Conservation (phyloP, 2,329 filamentous ascomycete genomes). For the Colletotrichum falcatum region DNA sequence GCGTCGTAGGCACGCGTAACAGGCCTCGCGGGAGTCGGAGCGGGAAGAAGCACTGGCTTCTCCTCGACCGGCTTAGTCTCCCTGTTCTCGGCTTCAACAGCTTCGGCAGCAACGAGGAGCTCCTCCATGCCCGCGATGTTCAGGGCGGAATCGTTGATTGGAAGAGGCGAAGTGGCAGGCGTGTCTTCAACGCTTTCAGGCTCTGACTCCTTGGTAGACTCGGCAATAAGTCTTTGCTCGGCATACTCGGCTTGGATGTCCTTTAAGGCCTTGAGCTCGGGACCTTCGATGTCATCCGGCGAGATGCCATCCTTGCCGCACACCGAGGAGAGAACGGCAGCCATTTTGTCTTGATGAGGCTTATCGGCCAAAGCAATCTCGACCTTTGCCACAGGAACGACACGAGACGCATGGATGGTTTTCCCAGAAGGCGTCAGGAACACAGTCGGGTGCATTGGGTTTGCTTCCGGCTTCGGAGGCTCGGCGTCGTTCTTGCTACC, state of each 20-base stretch:
- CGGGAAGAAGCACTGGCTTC: conserved; percentile 26
- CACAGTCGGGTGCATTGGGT: conserved; percentile 62
- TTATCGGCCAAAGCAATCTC: conserved; percentile 27
- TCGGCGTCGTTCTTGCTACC: conserved; percentile 60
- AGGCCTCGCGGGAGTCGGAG: conserved; percentile 35
- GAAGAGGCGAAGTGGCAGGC: conserved; percentile 37
- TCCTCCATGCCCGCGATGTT: conserved; percentile 35
- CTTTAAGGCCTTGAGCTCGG: conserved; percentile 50
- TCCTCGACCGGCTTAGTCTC: conserved; percentile 18
- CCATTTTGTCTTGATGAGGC: conserved; percentile 43
- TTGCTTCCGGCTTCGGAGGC: conserved; percentile 54
- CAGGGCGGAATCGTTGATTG: conserved; percentile 30
- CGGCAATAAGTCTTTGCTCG: conserved; percentile 30
- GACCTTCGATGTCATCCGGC: conserved; percentile 50
- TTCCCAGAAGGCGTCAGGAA: conserved; percentile 61
- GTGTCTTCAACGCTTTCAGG: conserved; percentile 44
- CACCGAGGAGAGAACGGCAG: conserved; percentile 51
- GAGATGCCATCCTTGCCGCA: conserved; percentile 52
- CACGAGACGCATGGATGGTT: conserved; percentile 62
- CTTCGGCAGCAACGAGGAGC: conserved; percentile 31
- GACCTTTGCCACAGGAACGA: conserved; percentile 45
- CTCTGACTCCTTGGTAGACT: conserved; percentile 45
- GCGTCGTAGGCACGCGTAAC: conserved; percentile 46
- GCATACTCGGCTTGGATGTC: conserved; percentile 40
- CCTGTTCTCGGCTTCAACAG: conserved; percentile 28